phyloP scores from a whole-genome alignment of 345 rosid species.

The Aquilaria sinensis region DNA sequence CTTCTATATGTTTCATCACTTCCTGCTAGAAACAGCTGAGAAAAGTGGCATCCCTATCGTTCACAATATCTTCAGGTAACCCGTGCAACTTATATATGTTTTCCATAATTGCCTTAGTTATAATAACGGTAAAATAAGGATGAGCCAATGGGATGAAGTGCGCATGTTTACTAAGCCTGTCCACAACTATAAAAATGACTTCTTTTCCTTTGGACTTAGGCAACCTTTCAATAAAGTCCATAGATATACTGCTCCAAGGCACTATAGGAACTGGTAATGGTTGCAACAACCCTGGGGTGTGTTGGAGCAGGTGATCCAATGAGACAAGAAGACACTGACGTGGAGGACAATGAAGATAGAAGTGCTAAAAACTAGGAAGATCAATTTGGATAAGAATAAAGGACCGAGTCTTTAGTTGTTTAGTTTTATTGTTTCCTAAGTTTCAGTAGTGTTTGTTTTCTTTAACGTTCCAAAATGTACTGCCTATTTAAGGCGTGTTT shows the following conservation, averaged over 20 bases:
- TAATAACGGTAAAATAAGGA: not conserved
- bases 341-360: too few species aligned
- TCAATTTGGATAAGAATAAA: too few species aligned
- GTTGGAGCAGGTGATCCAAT: too few species aligned
- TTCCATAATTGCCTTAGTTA: constrained; percentile 1
- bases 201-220: constrained; percentile 2
- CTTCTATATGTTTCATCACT: not conserved
- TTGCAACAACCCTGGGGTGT: not conserved
- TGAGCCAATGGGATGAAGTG: not conserved
- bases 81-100: constrained; percentile 6
- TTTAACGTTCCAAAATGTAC: too few species aligned
- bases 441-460: too few species aligned
- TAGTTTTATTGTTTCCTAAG: too few species aligned
- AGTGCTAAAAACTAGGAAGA: too few species aligned
- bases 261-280: not conserved
- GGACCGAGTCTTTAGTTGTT: too few species aligned
- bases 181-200: constrained; percentile 4
- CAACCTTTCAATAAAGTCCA: constrained; percentile 8
- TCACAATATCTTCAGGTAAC: not conserved
- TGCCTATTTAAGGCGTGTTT: too few species aligned
- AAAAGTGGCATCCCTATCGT: constrained; percentile 1
- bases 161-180: constrained; percentile 6
- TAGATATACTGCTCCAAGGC: not conserved
- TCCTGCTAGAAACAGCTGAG: constrained; percentile 4
- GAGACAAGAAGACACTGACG: too few species aligned